Evolutionary conservation across 2,329 filamentous ascomycete species (phyloP).

Genomic region (Fragosphaeria purpurea): DNA sequence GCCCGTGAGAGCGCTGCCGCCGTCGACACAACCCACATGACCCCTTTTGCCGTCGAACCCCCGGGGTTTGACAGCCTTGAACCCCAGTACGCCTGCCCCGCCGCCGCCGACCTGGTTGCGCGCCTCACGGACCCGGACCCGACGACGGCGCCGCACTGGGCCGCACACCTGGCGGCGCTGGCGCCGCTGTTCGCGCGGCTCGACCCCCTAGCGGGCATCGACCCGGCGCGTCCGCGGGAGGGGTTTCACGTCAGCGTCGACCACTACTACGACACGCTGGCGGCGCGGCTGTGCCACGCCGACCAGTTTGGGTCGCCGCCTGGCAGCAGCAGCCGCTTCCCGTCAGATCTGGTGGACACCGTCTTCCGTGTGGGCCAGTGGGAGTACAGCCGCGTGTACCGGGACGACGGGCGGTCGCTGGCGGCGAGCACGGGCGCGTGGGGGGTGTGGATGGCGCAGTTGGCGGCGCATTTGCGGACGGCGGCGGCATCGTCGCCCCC

Average conservation of each 20-base stretch:
- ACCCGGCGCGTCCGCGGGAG: conserved; percentile 31
- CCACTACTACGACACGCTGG: conserved; percentile 79
- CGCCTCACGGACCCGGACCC: conserved; percentile 1
- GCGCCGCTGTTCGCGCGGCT: conserved; percentile 47
- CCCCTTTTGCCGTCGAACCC: conserved; percentile 42
- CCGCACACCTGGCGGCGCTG: conserved; percentile 13
- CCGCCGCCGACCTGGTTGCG: conserved; percentile 25
- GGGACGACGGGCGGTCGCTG: conserved; percentile 53
- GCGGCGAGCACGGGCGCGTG: conserved; percentile 50
- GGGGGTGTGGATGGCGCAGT: conserved; percentile 66
- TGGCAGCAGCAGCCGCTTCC: conserved; percentile 41
- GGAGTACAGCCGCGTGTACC: conserved; percentile 72
- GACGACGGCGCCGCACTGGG: conserved; percentile 4
- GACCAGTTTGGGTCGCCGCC: conserved; percentile 43
- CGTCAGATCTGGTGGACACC: conserved; percentile 42
- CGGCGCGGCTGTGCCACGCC: conserved; percentile 63
- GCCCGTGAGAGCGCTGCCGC: conserved; percentile 25
- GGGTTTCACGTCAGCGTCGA: conserved; percentile 66
- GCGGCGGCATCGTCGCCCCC: background rate
- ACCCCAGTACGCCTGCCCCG: conserved; percentile 57
- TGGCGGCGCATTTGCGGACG: conserved; percentile 52
- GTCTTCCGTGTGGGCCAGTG: conserved; percentile 71
- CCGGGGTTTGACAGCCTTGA: conserved; percentile 60
- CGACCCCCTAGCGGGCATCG: conserved; percentile 59
- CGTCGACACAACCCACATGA: conserved; percentile 51